Percentiles rank a stretch among this genome's conserved stretches.
Evolutionary conservation across 2,329 filamentous ascomycete species (phyloP).

Genomic region (Aspergillus neotritici): DNA sequence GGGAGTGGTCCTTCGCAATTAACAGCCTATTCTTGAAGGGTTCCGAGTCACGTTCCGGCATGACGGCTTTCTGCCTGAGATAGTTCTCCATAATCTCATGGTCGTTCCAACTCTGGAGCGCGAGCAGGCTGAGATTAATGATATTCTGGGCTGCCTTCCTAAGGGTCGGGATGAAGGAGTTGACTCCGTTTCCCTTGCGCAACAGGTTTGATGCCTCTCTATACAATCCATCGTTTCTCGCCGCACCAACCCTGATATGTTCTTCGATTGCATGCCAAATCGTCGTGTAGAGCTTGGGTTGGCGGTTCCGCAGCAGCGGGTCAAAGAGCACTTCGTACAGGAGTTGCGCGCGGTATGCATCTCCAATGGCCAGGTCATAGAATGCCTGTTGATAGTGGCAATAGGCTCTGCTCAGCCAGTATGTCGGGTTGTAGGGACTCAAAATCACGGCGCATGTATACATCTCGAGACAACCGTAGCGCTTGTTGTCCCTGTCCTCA

Average conservation of each 20-base stretch:
- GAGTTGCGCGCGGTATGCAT: constrained; percentile 31
- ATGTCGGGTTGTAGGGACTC: constrained; percentile 34
- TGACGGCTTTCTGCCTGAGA: constrained; percentile 11
- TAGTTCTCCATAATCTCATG: constrained; percentile 18
- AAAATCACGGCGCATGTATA: constrained; percentile 32
- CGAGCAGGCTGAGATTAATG: constrained; percentile 26
- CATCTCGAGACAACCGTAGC: constrained; percentile 27
- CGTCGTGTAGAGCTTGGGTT: constrained; percentile 25
- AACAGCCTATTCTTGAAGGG: constrained; percentile 17
- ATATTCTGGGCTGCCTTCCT: constrained; percentile 26
- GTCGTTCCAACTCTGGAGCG: constrained; percentile 29
- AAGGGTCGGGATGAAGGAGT: constrained; percentile 25
- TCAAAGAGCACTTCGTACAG: constrained; percentile 28
- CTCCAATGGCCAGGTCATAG: constrained; percentile 35
- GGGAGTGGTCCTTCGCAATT: constrained; percentile 5
- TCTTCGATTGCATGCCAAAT: constrained; percentile 31
- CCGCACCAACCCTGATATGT: constrained; percentile 19
- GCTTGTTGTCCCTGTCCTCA: constrained; percentile 8
- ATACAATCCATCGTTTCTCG: not conserved
- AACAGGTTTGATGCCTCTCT: constrained; percentile 12
- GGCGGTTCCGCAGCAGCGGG: constrained; percentile 14
- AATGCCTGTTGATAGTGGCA: constrained; percentile 29
- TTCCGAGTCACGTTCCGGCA: constrained; percentile 18
- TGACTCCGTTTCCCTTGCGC: constrained; percentile 22
- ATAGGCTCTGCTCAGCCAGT: constrained; percentile 34